Percentiles rank a stretch among this genome's conserved stretches.
Conservation (phyloP, 768 basidiomycete species). For the Tulasnella sp. region DNA sequence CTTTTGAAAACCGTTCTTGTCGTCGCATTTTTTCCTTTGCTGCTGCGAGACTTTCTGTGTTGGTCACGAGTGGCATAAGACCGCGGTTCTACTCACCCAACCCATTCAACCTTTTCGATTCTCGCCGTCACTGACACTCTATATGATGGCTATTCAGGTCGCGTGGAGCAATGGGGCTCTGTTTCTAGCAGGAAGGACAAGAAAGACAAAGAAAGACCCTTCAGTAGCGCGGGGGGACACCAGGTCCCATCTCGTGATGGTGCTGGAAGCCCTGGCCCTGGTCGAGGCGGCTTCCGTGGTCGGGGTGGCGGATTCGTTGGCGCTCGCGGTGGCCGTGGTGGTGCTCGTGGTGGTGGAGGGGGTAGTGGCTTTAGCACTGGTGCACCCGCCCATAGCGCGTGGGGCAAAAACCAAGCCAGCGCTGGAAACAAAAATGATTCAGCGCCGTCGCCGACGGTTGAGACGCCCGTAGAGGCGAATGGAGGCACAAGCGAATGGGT, state of each 20-base stretch:
- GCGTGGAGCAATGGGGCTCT: conserved; percentile 69
- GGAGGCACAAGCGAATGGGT: too few relatives aligned
- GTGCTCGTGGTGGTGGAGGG: conserved; percentile 41
- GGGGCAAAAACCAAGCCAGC: too few relatives aligned
- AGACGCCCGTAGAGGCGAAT: neutral
- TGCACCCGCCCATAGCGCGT: too few relatives aligned
- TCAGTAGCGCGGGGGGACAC: conserved; percentile 38
- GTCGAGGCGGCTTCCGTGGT: conserved; percentile 44
- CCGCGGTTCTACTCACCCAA: neutral
- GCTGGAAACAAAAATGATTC: too few relatives aligned
- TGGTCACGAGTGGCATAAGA: neutral
- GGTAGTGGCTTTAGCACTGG: conserved; percentile 27
- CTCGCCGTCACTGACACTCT: conserved; percentile 1
- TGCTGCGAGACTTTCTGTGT: neutral
- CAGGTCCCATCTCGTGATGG: conserved; percentile 25
- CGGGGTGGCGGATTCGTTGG: conserved; percentile 33
- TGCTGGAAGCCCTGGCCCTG: conserved; percentile 22
- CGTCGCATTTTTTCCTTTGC: conserved; percentile 9
- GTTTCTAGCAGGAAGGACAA: conserved; percentile 85
- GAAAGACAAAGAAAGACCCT: conserved; percentile 37
- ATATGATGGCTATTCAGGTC: conserved; percentile 36
- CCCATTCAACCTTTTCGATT: neutral
- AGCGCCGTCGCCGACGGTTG: neutral
- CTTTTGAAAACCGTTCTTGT: neutral
- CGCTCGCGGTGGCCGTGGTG: conserved; percentile 48